phyloP scores from a whole-genome alignment of 129 eudicot genomes.

The Flaveria linearis region DNA sequence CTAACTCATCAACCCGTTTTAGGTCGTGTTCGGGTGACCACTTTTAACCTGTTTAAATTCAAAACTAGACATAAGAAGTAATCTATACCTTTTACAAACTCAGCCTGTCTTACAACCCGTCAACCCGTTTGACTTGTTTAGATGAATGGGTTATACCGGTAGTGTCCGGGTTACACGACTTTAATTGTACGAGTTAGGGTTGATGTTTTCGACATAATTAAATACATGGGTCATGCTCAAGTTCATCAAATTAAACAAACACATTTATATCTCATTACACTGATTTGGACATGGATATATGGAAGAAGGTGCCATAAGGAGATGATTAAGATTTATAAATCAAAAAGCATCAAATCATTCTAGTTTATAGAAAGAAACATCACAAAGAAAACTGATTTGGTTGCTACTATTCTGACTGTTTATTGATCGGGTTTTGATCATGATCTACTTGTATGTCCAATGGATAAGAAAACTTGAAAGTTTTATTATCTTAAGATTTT shows the following conservation, averaged over 20 bases:
- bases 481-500: neutral
- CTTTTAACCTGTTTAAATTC: neutral
- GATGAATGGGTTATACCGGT: neutral
- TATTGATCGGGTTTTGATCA: neutral
- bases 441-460: neutral
- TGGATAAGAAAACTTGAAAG: neutral
- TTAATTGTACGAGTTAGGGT: neutral
- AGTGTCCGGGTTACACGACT: neutral
- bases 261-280: neutral
- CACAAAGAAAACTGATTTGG: neutral
- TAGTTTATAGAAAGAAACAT: neutral
- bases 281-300: neutral
- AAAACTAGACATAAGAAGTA: neutral
- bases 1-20: too few species aligned
- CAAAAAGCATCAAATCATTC: constrained; percentile 1
- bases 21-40: neutral
- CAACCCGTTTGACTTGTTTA: neutral
- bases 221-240: neutral
- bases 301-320: neutral
- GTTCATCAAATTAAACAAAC: neutral
- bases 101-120: neutral
- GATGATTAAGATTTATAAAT: neutral
- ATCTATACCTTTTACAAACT: neutral
- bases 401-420: neutral
- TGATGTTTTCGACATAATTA: neutral